Evolutionary conservation across 192 early-diverging fungal genomes (phyloP), one percentile per base, ranked within the genome.

Genomic region (Podila horticola): DNA sequence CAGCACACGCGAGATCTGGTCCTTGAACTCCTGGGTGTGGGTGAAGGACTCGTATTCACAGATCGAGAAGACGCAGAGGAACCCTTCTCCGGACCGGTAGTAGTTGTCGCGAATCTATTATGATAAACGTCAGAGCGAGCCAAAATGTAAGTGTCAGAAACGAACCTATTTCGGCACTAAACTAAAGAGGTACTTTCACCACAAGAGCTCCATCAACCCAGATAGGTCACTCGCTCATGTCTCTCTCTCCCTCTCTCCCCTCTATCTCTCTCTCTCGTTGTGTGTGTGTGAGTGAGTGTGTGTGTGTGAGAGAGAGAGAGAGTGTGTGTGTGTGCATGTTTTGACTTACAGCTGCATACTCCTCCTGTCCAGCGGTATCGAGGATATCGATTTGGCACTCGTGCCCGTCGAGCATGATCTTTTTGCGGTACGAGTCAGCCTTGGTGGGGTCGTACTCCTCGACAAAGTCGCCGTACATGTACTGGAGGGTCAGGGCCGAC

Each of bases 371-470:
- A 48, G 95, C 95, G 20, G 95, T 97, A 75, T 97, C 95, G 28
- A 97, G 86, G 76, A 97, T 96, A 81, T 97, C 95, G 71, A 97
- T 92, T 62, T 94, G 92, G 72, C 93, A 94, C 62, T 96, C 94
- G 30, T 88, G 87, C 24, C 82, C 83, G 72, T 96, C 94, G 49
- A 84, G 91, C 26, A 82, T 72, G 45, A 93, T 88, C 83, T 95
- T 95, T 82, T 96, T 97, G 36, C 94, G 88, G 84, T 97, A 97
- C 34, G 91, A 93, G 79, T 97, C 95, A 58, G 94, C 95, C 74
- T 96, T 97, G 49, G 95, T 97, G 29, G 95, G 95, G 76, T 97
- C 95, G 84, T 97, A 97, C 76, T 97, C 94, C 84, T 97, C 94
- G 62, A 95, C 92, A 86, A 97, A 97, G 86, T 97, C 94, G 65